Conservation (phyloP, 352 stramenopile species). For the Globisporangium canariense region DNA sequence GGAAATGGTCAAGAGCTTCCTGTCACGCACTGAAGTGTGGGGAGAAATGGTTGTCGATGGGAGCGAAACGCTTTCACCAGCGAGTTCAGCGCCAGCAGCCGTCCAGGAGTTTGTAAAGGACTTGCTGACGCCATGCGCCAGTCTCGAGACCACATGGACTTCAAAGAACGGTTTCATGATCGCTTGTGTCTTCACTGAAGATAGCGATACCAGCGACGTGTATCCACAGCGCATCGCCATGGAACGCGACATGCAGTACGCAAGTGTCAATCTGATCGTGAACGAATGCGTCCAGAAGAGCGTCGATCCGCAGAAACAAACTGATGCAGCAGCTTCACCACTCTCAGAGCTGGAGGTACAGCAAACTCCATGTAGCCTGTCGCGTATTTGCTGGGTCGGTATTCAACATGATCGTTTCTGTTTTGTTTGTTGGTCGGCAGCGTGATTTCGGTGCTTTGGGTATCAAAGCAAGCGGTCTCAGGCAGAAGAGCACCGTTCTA, state of each 20-base stretch:
- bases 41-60: neutral
- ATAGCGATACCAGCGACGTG: conserved; percentile 14
- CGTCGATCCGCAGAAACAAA: conserved; percentile 49
- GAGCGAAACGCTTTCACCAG: neutral
- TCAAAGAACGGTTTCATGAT: conserved; percentile 15
- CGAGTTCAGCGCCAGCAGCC: neutral
- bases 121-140: neutral
- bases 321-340: conserved; percentile 25
- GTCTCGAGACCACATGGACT: conserved; percentile 18
- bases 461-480: conserved; percentile 31
- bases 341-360: conserved; percentile 48
- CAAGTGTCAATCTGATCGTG: conserved; percentile 39
- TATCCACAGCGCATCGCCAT: conserved; percentile 26
- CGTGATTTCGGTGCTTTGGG: conserved; percentile 49
- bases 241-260: conserved; percentile 34
- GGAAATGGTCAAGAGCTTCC: conserved; percentile 21
- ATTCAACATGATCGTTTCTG: neutral
- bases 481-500: conserved; percentile 45
- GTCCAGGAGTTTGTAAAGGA: conserved; percentile 6
- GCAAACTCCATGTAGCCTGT: neutral
- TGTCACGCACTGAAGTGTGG: conserved; percentile 27
- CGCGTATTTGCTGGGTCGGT: neutral
- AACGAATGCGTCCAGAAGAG: conserved; percentile 52
- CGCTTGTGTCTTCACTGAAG: conserved; percentile 30
- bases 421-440: conserved; percentile 20